phyloP scores from a whole-genome alignment of 1,284 basidiomycete species.

The Porogramme epimiltina region DNA sequence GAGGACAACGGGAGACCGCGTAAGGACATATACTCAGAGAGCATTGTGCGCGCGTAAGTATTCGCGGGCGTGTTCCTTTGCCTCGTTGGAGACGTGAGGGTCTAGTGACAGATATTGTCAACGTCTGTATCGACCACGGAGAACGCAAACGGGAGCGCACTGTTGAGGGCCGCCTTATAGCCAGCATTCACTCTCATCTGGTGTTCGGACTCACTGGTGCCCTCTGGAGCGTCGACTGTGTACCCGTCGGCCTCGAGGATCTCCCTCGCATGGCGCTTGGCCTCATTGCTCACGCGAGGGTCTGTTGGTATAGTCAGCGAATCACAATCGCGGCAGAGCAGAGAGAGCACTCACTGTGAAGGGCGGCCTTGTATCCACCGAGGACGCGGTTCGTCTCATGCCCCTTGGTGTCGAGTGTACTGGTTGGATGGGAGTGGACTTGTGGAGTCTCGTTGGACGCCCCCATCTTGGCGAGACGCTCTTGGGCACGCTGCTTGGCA shows the following conservation, averaged over 20 bases:
- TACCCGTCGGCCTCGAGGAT: constrained; percentile 36
- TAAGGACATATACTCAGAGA: constrained; percentile 8
- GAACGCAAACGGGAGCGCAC: constrained; percentile 30
- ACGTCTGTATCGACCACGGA: too few species aligned
- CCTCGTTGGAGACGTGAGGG: constrained; percentile 39
- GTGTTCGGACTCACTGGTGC: constrained; percentile 40
- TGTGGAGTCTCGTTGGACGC: constrained; percentile 22
- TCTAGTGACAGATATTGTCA: constrained; percentile 32
- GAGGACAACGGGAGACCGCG: neutral
- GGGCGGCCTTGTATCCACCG: constrained; percentile 55
- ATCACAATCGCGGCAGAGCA: neutral
- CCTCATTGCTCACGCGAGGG: constrained; percentile 40
- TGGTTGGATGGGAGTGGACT: neutral
- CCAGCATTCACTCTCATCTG: constrained; percentile 43
- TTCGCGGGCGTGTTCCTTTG: constrained; percentile 47
- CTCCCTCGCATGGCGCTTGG: constrained; percentile 46
- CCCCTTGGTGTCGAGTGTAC: constrained; percentile 13
- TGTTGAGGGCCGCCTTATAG: constrained; percentile 51
- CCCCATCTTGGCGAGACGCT: constrained; percentile 45
- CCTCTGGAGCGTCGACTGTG: constrained; percentile 29
- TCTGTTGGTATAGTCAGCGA: constrained; percentile 2
- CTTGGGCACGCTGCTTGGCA: constrained; percentile 49
- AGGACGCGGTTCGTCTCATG: constrained; percentile 36
- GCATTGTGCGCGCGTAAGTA: constrained; percentile 37
- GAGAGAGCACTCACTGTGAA: constrained; percentile 40